Conservation (phyloP, 176 grass and related monocot genomes). For the Triticum monococcum region DNA sequence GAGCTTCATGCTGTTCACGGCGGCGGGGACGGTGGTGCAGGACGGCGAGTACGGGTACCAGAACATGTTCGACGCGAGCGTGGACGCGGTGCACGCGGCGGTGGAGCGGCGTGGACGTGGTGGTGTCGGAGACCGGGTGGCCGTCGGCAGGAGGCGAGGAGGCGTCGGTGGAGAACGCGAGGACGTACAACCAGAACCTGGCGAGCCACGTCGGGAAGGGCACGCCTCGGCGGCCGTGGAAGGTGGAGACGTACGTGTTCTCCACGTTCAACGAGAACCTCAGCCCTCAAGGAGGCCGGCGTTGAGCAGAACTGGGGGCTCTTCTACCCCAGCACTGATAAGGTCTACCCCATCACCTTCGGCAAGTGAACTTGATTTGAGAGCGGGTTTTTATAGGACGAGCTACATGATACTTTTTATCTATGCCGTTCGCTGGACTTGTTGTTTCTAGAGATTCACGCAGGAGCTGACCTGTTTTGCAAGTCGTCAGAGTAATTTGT, state of each 20-base stretch:
- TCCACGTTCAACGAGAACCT: slow-evolving; percentile 73
- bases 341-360: slow-evolving; percentile 54
- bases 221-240: slow-evolving; percentile 43
- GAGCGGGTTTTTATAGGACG: too few species aligned
- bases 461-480: too few species aligned
- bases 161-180: slow-evolving; percentile 36
- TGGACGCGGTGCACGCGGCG: slow-evolving; percentile 57
- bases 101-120: slow-evolving; percentile 50
- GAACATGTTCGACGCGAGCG: slow-evolving; percentile 58
- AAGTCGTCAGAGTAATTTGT: too few species aligned
- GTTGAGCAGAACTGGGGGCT: slow-evolving; percentile 58
- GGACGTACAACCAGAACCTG: slow-evolving; percentile 70
- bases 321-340: slow-evolving; percentile 49
- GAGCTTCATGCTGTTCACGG: slow-evolving; percentile 53
- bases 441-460: too few species aligned
- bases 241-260: slow-evolving; percentile 62
- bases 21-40: slow-evolving; percentile 26
- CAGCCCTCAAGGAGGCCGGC: slow-evolving; percentile 4
- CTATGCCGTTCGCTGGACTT: too few species aligned
- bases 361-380: neutral
- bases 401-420: too few species aligned
- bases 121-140: slow-evolving; percentile 93
- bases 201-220: slow-evolving; percentile 41
- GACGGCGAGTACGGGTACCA: slow-evolving; percentile 53
- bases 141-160: slow-evolving; percentile 47